A percentile compares a stretch with the other conserved stretches of the same genome.
Conservation (phyloP, 1,284 basidiomycete genomes). For the Puccinia novopanici region DNA sequence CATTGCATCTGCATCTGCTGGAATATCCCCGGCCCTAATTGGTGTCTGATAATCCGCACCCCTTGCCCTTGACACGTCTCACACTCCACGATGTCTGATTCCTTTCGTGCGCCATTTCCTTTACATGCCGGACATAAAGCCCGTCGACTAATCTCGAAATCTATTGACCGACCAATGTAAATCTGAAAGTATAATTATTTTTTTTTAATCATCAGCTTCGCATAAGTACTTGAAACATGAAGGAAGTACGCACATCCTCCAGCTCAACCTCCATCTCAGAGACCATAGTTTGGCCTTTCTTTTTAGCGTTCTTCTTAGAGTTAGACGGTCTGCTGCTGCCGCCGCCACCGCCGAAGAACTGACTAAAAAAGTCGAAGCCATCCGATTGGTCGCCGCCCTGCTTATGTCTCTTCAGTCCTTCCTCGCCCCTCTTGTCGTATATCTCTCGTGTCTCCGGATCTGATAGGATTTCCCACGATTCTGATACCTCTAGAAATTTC, state of each 20-base stretch:
- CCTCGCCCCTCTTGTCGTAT: conserved; percentile 89
- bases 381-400: conserved; percentile 67
- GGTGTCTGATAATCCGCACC: conserved; percentile 79
- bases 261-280: conserved; percentile 84
- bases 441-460: conserved; percentile 84
- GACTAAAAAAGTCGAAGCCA: conserved; percentile 89
- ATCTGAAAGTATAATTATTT: conserved; percentile 34
- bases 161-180: conserved; percentile 45
- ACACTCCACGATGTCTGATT: conserved; percentile 79
- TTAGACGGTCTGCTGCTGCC: conserved; percentile 61
- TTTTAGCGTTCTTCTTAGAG: conserved; percentile 68
- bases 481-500: conserved; percentile 73
- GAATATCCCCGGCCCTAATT: conserved; percentile 73
- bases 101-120: conserved; percentile 84
- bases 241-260: conserved; percentile 67
- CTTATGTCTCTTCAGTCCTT: conserved; percentile 83
- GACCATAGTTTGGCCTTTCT: conserved; percentile 77
- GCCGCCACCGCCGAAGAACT: conserved; percentile 78
- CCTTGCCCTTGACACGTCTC: conserved; percentile 78
- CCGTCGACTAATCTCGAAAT: conserved; percentile 86
- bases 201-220: neutral
- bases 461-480: conserved; percentile 90
- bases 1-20: conserved; percentile 57
- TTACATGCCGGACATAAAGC: conserved; percentile 90
- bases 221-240: conserved; percentile 46